These are phyloP conservation scores for Fusarium chuoi DNA, from an alignment of 2,329 filamentous ascomycete species.

Conservation along the genomic window DNA sequence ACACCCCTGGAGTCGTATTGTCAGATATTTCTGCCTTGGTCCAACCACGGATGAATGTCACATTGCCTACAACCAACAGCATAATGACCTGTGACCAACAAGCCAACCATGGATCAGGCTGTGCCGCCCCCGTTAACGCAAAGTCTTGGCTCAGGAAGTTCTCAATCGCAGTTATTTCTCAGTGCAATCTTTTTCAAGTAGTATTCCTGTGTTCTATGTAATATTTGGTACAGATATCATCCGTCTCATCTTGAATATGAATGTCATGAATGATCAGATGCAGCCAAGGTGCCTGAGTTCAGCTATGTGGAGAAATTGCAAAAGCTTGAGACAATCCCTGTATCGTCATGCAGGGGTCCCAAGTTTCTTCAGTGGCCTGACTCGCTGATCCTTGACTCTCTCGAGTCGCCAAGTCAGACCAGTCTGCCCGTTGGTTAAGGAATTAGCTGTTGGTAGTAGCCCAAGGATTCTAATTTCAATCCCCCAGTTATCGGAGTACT, in stretches of 20 bases:
- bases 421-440: background rate
- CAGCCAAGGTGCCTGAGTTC: background rate
- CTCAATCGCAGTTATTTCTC: fast-evolving
- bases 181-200: fast-evolving
- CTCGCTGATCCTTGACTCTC: background rate
- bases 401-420: background rate
- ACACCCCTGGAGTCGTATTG: background rate
- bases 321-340: background rate
- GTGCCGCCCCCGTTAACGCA: background rate
- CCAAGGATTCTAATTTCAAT: too few species aligned
- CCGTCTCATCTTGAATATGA: background rate
- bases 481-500: background rate
- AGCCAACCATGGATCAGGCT: background rate
- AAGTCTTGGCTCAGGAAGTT: background rate
- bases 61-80: background rate
- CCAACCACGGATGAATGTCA: background rate
- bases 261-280: background rate
- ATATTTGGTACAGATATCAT: too few species aligned
- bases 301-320: background rate
- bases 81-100: background rate
- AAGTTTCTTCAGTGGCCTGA: background rate
- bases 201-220: fast-evolving
- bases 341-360: background rate
- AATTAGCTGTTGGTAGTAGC: background rate
- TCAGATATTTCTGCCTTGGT: background rate